Percentiles rank a stretch among this genome's conserved stretches.
phyloP scores from a whole-genome alignment of 176 grass and related monocot species.

The Eragrostis nindensis region DNA sequence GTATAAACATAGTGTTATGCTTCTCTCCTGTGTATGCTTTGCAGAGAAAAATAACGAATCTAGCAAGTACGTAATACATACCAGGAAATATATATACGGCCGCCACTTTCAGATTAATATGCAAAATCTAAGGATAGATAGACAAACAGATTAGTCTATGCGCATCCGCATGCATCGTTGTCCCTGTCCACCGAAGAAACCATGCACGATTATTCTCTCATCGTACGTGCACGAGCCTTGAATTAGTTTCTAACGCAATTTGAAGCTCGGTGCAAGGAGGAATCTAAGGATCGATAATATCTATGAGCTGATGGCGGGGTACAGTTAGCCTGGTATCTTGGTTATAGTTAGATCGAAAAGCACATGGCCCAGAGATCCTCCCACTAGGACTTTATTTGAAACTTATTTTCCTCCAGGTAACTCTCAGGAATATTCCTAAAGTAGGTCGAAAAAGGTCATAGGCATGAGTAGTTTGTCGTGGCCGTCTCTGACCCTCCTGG shows the following conservation, averaged over 20 bases:
- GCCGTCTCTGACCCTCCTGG: neutral
- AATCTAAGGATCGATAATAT: constrained; percentile 7
- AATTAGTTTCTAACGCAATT: neutral
- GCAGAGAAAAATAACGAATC: neutral
- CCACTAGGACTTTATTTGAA: neutral
- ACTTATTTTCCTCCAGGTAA: neutral
- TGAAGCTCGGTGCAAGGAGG: neutral
- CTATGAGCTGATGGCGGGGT: neutral
- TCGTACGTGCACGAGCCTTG: neutral
- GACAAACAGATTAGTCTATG: neutral
- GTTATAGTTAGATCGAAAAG: neutral
- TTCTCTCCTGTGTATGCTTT: neutral
- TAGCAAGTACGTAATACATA: neutral
- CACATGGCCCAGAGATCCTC: neutral
- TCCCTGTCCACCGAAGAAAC: constrained; percentile 15
- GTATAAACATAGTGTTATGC: neutral
- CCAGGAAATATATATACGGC: neutral
- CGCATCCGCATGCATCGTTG: neutral
- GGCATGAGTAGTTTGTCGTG: neutral
- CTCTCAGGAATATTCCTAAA: constrained; percentile 23
- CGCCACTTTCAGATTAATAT: neutral
- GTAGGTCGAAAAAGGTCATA: neutral
- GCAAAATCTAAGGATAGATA: neutral
- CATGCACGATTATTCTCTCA: constrained; percentile 2
- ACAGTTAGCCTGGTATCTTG: neutral